Percentiles rank a stretch among this genome's conserved stretches.
phyloP scores from a whole-genome alignment of 2,329 filamentous ascomycete species.

The Cytospora chrysosperma region DNA sequence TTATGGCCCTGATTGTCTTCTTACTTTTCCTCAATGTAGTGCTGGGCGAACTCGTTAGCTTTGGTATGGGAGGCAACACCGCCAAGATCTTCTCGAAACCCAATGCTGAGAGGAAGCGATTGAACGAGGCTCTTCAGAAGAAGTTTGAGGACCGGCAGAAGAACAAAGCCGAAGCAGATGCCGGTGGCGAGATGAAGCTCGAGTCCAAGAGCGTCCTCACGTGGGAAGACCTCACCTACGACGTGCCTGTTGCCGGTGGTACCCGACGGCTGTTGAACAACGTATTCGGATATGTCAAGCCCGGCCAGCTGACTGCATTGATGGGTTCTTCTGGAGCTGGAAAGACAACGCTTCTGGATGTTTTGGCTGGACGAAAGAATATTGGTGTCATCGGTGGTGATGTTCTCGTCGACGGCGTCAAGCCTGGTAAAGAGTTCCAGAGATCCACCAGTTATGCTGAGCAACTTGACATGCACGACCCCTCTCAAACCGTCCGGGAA shows the following conservation, averaged over 20 bases:
- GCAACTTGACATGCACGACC: constrained; percentile 62
- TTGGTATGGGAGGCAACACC: constrained; percentile 76
- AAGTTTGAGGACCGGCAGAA: constrained; percentile 58
- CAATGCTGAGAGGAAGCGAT: constrained; percentile 61
- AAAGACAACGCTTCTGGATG: constrained; percentile 82
- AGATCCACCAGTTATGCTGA: constrained; percentile 62
- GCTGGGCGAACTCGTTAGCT: constrained; percentile 75
- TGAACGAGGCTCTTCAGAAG: constrained; percentile 62
- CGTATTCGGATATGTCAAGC: constrained; percentile 69
- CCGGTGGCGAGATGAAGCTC: constrained; percentile 47
- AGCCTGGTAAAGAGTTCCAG: constrained; percentile 60
- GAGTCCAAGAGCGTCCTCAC: constrained; percentile 70
- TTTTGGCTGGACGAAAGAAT: constrained; percentile 62
- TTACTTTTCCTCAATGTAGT: constrained; percentile 76
- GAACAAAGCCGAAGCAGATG: constrained; percentile 44
- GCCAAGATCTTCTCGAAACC: constrained; percentile 75
- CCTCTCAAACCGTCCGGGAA: constrained; percentile 62
- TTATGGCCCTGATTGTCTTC: constrained; percentile 69
- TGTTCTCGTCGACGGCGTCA: constrained; percentile 55
- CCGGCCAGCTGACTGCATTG: constrained; percentile 73
- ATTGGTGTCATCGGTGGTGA: constrained; percentile 59
- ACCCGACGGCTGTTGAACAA: constrained; percentile 55
- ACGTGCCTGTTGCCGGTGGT: constrained; percentile 59
- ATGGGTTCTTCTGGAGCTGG: constrained; percentile 86
- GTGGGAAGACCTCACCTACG: constrained; percentile 83